Evolutionary conservation across 2,329 filamentous ascomycete species (phyloP).

Genomic region (Huntiella abstrusa): DNA sequence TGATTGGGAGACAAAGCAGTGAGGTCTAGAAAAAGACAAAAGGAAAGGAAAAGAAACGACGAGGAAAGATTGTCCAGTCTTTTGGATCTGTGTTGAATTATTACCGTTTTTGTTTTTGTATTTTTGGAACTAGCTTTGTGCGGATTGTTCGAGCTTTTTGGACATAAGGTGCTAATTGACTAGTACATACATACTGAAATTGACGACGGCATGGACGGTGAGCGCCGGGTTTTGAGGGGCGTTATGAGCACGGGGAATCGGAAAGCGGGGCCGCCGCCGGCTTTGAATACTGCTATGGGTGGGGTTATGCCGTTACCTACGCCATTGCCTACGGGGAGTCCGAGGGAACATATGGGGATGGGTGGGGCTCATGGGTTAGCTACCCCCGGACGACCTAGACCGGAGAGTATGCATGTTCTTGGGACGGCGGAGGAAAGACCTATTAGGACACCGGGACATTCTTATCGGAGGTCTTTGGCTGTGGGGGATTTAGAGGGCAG

Average conservation of each 20-base stretch:
- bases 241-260: neutral
- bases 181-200: neutral
- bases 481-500: neutral
- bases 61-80: neutral
- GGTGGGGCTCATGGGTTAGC: too few relatives aligned
- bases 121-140: neutral
- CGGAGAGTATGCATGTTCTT: neutral
- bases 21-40: too few relatives aligned
- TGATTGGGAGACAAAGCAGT: too few relatives aligned
- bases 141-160: neutral
- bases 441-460: neutral
- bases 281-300: too few relatives aligned
- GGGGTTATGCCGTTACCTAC: neutral
- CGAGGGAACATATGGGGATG: neutral
- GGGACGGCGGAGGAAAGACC: neutral
- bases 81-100: neutral
- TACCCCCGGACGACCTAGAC: neutral
- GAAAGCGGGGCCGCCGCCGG: neutral
- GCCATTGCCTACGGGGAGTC: neutral
- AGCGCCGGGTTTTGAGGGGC: constrained; percentile 4
- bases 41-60: too few relatives aligned
- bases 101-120: neutral
- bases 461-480: neutral
- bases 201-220: constrained; percentile 7
- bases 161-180: neutral